Evolutionary conservation across 2,329 filamentous ascomycete genomes (phyloP).

Genomic region (Pseudocercospora vitis): DNA sequence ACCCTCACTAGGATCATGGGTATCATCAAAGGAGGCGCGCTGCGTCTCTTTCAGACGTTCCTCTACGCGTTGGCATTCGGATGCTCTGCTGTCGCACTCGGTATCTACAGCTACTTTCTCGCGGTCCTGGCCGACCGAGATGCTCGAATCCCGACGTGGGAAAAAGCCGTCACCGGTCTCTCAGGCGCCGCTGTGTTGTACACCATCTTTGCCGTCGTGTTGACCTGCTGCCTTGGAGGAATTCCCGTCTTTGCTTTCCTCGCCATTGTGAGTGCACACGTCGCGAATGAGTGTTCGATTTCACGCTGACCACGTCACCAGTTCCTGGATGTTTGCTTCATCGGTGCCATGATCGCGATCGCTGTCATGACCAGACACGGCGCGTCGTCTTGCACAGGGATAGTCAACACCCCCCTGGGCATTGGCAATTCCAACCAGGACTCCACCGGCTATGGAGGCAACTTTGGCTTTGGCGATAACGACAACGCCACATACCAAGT

Average conservation of each 20-base stretch:
- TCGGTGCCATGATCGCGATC: conserved; percentile 77
- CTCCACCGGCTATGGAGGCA: conserved; percentile 51
- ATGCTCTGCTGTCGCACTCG: conserved; percentile 69
- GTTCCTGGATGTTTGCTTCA: conserved; percentile 73
- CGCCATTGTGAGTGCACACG: conserved; percentile 51
- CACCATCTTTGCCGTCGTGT: conserved; percentile 66
- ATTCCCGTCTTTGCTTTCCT: conserved; percentile 70
- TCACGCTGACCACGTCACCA: too few species aligned
- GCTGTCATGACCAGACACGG: conserved; percentile 72
- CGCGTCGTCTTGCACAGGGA: conserved; percentile 63
- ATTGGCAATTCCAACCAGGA: conserved; percentile 55
- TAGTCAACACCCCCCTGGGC: conserved; percentile 68
- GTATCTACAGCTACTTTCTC: conserved; percentile 74
- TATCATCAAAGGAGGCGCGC: conserved; percentile 54
- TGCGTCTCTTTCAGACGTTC: conserved; percentile 68
- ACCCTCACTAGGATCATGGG: conserved; percentile 31
- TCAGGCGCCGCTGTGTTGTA: conserved; percentile 74
- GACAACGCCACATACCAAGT: conserved; percentile 48
- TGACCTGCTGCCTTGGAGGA: conserved; percentile 79
- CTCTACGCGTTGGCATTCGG: conserved; percentile 73
- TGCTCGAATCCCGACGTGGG: conserved; percentile 61
- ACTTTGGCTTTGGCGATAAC: conserved; percentile 42
- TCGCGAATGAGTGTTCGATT: too few species aligned
- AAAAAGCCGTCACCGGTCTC: conserved; percentile 63
- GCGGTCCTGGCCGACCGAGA: conserved; percentile 67